Percentiles rank a stretch among this genome's conserved stretches.
phyloP scores from a whole-genome alignment of 2,329 filamentous ascomycete genomes.

The Chaetomium olivaceum region DNA sequence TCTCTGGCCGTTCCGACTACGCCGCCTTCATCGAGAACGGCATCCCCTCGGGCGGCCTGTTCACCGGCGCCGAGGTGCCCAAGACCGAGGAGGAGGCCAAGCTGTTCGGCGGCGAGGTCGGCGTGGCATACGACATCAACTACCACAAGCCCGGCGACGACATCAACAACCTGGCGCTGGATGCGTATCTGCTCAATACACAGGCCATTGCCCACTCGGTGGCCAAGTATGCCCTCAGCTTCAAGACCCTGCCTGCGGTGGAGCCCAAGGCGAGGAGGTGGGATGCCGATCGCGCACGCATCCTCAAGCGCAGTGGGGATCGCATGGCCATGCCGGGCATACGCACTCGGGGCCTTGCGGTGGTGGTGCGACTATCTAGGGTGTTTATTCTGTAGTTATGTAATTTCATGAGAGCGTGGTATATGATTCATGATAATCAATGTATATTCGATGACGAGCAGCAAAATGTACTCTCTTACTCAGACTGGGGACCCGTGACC shows the following conservation, averaged over 20 bases:
- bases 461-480: neutral
- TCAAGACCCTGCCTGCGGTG: conserved; percentile 37
- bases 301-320: conserved; percentile 20
- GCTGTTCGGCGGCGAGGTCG: conserved; percentile 63
- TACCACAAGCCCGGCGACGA: conserved; percentile 50
- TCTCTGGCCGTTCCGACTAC: conserved; percentile 59
- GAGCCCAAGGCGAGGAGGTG: conserved; percentile 22
- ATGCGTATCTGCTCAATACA: conserved; percentile 49
- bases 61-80: conserved; percentile 56
- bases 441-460: neutral
- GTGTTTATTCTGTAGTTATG: neutral
- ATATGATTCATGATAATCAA: neutral
- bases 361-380: conserved; percentile 12
- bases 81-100: conserved; percentile 56
- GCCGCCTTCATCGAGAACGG: conserved; percentile 65
- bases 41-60: conserved; percentile 67
- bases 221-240: conserved; percentile 45
- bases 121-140: conserved; percentile 48
- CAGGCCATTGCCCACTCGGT: conserved; percentile 46
- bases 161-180: conserved; percentile 39
- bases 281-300: conserved; percentile 25
- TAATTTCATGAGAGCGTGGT: neutral
- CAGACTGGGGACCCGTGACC: too few relatives aligned
- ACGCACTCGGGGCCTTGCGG: conserved; percentile 30
- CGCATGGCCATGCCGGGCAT: conserved; percentile 24